Conservation (phyloP, 2,329 filamentous ascomycete genomes). For the Curvularia spicifera region DNA sequence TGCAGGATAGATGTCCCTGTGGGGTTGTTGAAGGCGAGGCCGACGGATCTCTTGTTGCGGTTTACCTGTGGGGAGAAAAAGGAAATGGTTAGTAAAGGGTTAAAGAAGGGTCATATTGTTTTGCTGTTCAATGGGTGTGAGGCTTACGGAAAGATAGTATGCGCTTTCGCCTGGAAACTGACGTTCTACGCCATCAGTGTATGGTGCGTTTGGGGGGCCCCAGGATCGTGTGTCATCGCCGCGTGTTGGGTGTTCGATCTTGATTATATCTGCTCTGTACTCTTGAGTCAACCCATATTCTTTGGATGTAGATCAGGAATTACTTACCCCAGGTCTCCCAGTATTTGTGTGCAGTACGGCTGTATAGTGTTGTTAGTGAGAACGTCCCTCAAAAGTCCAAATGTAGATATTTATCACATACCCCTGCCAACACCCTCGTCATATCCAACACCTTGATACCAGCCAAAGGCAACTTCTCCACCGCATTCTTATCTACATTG, state of each 20-base stretch:
- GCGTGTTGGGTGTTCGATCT: constrained; percentile 88
- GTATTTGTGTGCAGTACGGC: constrained; percentile 96
- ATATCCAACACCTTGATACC: constrained; percentile 92
- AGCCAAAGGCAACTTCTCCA: constrained; percentile 71
- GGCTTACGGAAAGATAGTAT: constrained; percentile 82
- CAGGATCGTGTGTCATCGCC: constrained; percentile 95
- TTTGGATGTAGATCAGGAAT: neutral
- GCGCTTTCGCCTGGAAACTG: constrained; percentile 87
- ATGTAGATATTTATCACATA: constrained; percentile 8
- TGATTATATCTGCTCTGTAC: constrained; percentile 87
- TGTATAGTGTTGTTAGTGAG: constrained; percentile 50
- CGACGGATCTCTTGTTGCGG: constrained; percentile 95
- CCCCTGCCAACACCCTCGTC: constrained; percentile 82
- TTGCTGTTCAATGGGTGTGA: too few species aligned
- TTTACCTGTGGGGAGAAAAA: constrained; percentile 69
- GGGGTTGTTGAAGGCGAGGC: constrained; percentile 84
- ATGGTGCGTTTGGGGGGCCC: constrained; percentile 90
- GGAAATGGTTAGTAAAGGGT: neutral
- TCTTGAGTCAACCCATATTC: constrained; percentile 14
- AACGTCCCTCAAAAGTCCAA: neutral
- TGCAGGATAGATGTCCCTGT: constrained; percentile 85
- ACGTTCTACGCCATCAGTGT: constrained; percentile 65
- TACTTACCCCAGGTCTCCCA: constrained; percentile 87
- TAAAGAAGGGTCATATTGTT: too few species aligned
- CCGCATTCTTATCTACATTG: constrained; percentile 40